phyloP scores from a whole-genome alignment of 2,329 filamentous ascomycete genomes.

The Colletotrichum somersetense region DNA sequence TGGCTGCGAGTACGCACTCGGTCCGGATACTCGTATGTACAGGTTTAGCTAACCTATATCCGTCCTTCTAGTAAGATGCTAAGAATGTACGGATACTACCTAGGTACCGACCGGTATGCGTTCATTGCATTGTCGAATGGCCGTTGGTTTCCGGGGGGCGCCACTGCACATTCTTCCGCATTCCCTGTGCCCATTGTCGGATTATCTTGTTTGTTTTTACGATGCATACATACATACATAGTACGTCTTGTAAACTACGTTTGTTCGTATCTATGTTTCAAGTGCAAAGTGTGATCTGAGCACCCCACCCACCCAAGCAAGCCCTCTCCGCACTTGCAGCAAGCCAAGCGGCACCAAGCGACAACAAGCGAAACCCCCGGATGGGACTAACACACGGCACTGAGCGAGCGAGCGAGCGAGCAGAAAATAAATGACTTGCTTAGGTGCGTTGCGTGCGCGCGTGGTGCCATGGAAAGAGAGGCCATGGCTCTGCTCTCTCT shows the following conservation, averaged over 20 bases:
- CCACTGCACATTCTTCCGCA: conserved; percentile 6
- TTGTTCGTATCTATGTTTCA: conserved; percentile 8
- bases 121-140: conserved; percentile 36
- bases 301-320: not conserved
- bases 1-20: conserved; percentile 7
- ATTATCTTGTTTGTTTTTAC: not conserved
- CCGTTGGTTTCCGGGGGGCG: conserved; percentile 22
- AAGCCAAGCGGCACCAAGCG: too few species aligned
- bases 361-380: too few species aligned
- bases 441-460: too few species aligned
- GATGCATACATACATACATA: not conserved
- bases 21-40: too few species aligned
- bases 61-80: too few species aligned
- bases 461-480: too few species aligned
- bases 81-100: too few species aligned
- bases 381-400: conserved; percentile 30
- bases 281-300: conserved; percentile 29
- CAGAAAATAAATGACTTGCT: too few species aligned
- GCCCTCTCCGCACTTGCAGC: too few species aligned
- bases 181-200: not conserved
- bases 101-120: not conserved
- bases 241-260: too few species aligned
- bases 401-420: not conserved
- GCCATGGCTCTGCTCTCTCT: conserved; percentile 2
- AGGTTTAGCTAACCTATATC: too few species aligned